These are phyloP conservation scores for Moesziomyces aphidis DNA, from an alignment of 1,284 basidiomycete genomes.

Conservation along the genomic window DNA sequence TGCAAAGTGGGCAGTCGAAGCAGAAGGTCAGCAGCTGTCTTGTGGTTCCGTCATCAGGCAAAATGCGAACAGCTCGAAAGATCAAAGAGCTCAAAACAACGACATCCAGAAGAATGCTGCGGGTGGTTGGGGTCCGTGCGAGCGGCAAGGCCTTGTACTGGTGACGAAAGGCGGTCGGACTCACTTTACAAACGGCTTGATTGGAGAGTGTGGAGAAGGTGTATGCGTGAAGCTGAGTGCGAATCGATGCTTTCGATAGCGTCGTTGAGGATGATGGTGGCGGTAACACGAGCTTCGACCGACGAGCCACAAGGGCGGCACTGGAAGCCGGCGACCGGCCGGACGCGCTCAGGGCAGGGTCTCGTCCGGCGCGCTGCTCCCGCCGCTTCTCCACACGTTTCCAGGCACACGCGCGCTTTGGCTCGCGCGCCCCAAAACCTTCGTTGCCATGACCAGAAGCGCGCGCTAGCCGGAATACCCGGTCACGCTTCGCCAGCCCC, in stretches of 20 bases:
- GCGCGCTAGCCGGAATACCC: conserved; percentile 36
- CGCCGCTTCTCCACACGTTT: neutral
- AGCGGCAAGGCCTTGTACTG: too few species aligned
- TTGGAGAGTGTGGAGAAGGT: too few species aligned
- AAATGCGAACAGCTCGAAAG: too few species aligned
- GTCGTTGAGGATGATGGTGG: neutral
- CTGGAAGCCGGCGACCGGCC: neutral
- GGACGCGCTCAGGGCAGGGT: neutral
- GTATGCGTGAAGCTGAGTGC: too few species aligned
- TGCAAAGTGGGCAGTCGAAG: neutral
- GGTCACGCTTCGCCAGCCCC: conserved; percentile 8
- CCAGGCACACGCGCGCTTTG: neutral
- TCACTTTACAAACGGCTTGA: neutral
- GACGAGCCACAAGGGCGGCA: neutral
- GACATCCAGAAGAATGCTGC: too few species aligned
- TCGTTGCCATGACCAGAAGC: neutral
- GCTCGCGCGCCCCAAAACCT: neutral
- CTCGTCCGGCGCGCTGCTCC: neutral
- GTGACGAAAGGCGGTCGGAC: neutral
- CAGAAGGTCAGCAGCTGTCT: neutral
- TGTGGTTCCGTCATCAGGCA: neutral
- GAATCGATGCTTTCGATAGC: too few species aligned
- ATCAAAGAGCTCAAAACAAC: too few species aligned
- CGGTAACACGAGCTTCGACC: neutral
- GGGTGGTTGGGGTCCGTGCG: too few species aligned